Conservation (phyloP, 1,284 basidiomycete genomes). For the Ganoderma meredithae region DNA sequence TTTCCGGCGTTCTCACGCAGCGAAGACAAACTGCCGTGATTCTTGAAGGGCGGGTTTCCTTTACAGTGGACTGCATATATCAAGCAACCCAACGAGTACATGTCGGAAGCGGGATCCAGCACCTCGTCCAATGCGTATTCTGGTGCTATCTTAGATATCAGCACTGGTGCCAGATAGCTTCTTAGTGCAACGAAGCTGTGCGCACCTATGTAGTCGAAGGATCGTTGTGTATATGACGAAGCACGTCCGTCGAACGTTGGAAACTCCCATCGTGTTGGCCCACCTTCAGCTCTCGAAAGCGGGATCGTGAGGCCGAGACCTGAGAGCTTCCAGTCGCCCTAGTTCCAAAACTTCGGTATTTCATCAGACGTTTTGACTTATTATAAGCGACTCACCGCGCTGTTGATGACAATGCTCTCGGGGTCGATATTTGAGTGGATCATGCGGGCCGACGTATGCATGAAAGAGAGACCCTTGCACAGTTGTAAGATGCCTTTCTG, state of each 20-base stretch:
- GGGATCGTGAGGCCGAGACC: slow-evolving; percentile 90
- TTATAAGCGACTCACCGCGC: slow-evolving; percentile 63
- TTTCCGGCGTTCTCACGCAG: slow-evolving; percentile 84
- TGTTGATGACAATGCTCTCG: slow-evolving; percentile 88
- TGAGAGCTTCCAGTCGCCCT: slow-evolving; percentile 99
- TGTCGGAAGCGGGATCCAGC: slow-evolving; percentile 87
- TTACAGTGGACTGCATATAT: slow-evolving; percentile 92
- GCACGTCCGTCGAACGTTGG: slow-evolving; percentile 87
- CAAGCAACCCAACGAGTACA: slow-evolving; percentile 94
- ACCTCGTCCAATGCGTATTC: slow-evolving; percentile 95
- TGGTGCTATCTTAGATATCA: slow-evolving; percentile 69
- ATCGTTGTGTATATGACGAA: slow-evolving; percentile 87
- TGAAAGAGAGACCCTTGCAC: slow-evolving; percentile 91
- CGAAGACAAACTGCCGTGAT: slow-evolving; percentile 82
- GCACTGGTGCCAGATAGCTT: not conserved
- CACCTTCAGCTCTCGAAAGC: slow-evolving; percentile 74
- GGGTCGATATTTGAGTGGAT: slow-evolving; percentile 93
- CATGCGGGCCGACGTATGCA: slow-evolving; percentile 90
- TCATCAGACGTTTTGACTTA: not conserved
- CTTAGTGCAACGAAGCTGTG: slow-evolving; percentile 7
- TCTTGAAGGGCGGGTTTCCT: slow-evolving; percentile 88
- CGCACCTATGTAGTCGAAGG: slow-evolving; percentile 94
- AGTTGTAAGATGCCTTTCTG: slow-evolving; percentile 97
- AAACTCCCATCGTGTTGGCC: slow-evolving; percentile 85
- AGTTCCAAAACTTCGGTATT: not conserved